A percentile compares a stretch with the other conserved stretches of the same genome.
Conservation (phyloP, 140 eudicot genomes). For the Artemisia princeps region DNA sequence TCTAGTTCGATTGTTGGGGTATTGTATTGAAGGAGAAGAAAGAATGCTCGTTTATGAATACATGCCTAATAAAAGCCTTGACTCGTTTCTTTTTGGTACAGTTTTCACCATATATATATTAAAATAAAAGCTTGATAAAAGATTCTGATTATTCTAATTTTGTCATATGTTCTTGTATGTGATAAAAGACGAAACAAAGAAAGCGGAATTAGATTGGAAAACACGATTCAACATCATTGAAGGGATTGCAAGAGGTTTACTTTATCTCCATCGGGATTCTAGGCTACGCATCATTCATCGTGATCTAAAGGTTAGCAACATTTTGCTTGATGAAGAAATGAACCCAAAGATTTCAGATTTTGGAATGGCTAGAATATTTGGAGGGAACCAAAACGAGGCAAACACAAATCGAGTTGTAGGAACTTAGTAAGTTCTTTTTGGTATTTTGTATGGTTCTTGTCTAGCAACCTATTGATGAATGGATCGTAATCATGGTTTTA, state of each 20-base stretch:
- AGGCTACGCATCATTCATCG: slow-evolving; percentile 74
- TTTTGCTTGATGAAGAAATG: slow-evolving; percentile 68
- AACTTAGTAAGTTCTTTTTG: slow-evolving; percentile 54
- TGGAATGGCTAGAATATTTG: slow-evolving; percentile 85
- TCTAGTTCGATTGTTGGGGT: slow-evolving; percentile 80
- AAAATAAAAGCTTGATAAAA: not conserved
- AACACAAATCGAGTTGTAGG: slow-evolving; percentile 75
- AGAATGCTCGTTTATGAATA: slow-evolving; percentile 68
- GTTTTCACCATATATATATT: not conserved
- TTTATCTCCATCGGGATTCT: slow-evolving; percentile 84
- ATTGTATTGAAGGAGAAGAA: slow-evolving; percentile 75
- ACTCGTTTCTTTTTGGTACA: slow-evolving; percentile 73
- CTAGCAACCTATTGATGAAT: not conserved
- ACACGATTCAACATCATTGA: slow-evolving; percentile 61
- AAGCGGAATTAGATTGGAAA: slow-evolving; percentile 54
- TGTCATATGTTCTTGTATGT: not conserved
- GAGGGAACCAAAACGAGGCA: slow-evolving; percentile 73
- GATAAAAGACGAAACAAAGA: slow-evolving; percentile 40
- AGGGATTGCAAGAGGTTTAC: slow-evolving; percentile 82
- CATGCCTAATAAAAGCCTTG: slow-evolving; percentile 88
- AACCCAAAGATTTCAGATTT: slow-evolving; percentile 81
- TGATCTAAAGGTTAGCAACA: slow-evolving; percentile 72
- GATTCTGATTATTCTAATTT: slow-evolving; percentile 5
- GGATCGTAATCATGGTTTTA: not conserved
- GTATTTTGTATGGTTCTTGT: not conserved